These are phyloP conservation scores for Lolium multiflorum DNA, from an alignment of 176 grass and related monocot species.

Conservation along the genomic window DNA sequence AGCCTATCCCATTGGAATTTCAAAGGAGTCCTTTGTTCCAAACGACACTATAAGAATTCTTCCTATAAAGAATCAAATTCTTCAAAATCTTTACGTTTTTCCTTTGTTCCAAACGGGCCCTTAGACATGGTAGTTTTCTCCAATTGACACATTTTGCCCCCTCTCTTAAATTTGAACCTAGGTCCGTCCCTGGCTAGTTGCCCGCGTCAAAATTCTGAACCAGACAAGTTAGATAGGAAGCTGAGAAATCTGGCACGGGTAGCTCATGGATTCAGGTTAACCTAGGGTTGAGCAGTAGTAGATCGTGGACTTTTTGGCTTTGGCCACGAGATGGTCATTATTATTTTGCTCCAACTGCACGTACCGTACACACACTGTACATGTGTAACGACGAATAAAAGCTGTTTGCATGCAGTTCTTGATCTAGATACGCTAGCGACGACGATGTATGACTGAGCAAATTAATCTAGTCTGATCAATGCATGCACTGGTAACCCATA, in stretches of 20 bases:
- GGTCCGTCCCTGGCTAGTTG: background rate
- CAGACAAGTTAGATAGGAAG: slow-evolving; percentile 34
- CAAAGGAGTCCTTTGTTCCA: too few species aligned
- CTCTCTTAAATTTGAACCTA: too few species aligned
- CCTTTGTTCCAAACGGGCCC: too few species aligned
- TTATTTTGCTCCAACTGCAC: slow-evolving; percentile 43
- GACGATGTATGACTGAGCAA: background rate
- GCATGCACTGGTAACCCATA: slow-evolving; percentile 22
- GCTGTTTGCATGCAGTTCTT: slow-evolving; percentile 5
- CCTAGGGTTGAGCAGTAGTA: slow-evolving; percentile 12
- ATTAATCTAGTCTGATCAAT: slow-evolving; percentile 34
- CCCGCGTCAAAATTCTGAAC: background rate
- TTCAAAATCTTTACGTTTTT: too few species aligned
- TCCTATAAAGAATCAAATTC: too few species aligned
- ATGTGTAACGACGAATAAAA: slow-evolving; percentile 32
- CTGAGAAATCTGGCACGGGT: slow-evolving; percentile 39
- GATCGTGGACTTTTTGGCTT: slow-evolving; percentile 18
- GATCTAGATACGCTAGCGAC: slow-evolving; percentile 14
- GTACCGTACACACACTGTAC: slow-evolving; percentile 15
- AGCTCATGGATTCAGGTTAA: slow-evolving; percentile 41
- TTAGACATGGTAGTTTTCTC: too few species aligned
- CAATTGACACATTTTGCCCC: too few species aligned
- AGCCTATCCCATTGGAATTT: too few species aligned
- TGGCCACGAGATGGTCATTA: slow-evolving; percentile 52
- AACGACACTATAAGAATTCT: too few species aligned